Evolutionary conservation across 2,329 filamentous ascomycete genomes (phyloP).

Genomic region (Ophiobolus disseminans): DNA sequence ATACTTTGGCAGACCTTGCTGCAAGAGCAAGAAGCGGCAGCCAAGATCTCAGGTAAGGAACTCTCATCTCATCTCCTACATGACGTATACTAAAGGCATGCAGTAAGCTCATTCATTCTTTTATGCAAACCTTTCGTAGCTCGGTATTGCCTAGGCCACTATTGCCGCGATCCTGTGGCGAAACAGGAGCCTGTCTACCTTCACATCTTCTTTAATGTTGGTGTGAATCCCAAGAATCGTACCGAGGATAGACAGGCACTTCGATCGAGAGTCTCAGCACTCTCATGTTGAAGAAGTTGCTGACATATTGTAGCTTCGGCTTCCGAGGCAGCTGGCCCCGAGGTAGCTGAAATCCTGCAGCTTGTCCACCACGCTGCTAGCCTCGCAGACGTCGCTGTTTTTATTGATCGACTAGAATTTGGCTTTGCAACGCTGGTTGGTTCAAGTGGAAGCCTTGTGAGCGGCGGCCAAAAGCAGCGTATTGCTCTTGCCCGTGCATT

Average conservation of each 20-base stretch:
- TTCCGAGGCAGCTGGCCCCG: slow-evolving; percentile 23
- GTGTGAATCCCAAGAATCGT: too few species aligned
- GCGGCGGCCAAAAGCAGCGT: slow-evolving; percentile 65
- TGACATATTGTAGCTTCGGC: not conserved
- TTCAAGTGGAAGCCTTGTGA: slow-evolving; percentile 61
- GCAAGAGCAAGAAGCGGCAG: slow-evolving; percentile 62
- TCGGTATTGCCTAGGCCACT: too few species aligned
- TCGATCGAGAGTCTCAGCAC: too few species aligned
- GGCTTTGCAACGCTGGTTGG: slow-evolving; percentile 60
- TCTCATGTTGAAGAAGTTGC: too few species aligned
- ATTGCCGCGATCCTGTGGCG: too few species aligned
- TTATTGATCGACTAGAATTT: slow-evolving; percentile 61
- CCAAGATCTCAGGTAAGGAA: slow-evolving; percentile 50
- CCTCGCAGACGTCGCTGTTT: slow-evolving; percentile 66
- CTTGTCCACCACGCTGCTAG: slow-evolving; percentile 59
- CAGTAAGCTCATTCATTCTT: not conserved
- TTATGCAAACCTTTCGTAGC: too few species aligned
- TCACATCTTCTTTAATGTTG: too few species aligned
- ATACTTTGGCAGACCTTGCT: slow-evolving; percentile 60
- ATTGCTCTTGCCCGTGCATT: slow-evolving; percentile 65
- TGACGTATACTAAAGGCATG: too few species aligned
- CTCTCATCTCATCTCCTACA: too few species aligned
- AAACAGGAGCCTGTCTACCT: too few species aligned
- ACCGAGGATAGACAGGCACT: too few species aligned
- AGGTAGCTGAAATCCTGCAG: slow-evolving; percentile 56